Base-by-base conservation (phyloP, 2,329 filamentous ascomycete species). In the Colletotrichum sp. region DNA sequence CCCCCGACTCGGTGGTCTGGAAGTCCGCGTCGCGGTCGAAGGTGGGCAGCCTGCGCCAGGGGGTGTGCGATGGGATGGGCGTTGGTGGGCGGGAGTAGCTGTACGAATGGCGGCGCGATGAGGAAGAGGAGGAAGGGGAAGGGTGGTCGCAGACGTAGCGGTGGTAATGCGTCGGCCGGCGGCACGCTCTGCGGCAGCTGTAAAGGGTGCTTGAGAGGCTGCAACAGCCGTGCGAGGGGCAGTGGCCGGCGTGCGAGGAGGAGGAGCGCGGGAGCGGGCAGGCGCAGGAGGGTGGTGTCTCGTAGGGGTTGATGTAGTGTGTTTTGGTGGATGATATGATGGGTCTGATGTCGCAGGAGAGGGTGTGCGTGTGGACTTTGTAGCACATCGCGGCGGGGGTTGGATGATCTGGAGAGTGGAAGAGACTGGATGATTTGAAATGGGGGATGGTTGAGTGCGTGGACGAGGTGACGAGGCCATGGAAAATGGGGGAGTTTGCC, bases 301-400 rank as follows among this genome's bases (percentile, higher is more conserved):
- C 67, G 72, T 83, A 82, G 10, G 80, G 73, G 60, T 83, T 78
- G 18, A 82, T 64, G 44, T 79, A 79, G n/a, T 65, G 9, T n/a
- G 67, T 67, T 1, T n/a, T 12, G 18, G 79, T 81, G 49, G 80
- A 78, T 2, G 78, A 81, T 16, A 83, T 71, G 67, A 81, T 18
- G 7, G 82, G 81, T 8, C 82, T 80, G 39, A 78, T 68, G 67
- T 84, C 81, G 79, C 82, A 84, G 15, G 71, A 62, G 63, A 83
- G 76, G 4, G 75, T 81, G 73, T 84, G 82, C 6, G 77, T 80
- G 64, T 79, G 30, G 24, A 80, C 74, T n/a, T 74, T 78, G 72
- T 79, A 79, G 39, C 78, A 79, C 78, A 79, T 79, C 5, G 5
- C 70, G 64, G 70, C 26, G 55, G 55, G 0, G 52, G 0, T 18